A percentile compares a stretch with the other conserved stretches of the same genome.
Evolutionary conservation across 208 protist genomes (phyloP).

Genomic region (Zelonia costaricensis): DNA sequence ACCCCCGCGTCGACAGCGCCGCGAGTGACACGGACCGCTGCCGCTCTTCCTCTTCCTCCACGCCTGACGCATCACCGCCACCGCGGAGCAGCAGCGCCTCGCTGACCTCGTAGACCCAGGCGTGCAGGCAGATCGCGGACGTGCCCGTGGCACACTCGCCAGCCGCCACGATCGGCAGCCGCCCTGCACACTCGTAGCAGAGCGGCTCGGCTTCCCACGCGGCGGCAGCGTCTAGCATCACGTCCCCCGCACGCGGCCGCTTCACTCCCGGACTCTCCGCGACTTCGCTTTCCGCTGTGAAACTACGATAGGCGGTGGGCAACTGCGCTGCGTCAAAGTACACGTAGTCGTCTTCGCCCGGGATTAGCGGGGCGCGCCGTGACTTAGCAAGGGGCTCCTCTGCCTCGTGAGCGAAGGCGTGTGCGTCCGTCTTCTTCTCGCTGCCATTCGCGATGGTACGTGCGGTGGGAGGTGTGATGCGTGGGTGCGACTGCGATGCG

Average conservation of each 20-base stretch:
- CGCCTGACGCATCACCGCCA: not conserved
- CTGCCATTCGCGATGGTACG: too few species aligned
- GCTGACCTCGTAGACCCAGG: slow-evolving; percentile 68
- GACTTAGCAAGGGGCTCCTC: too few species aligned
- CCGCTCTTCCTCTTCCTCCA: not conserved
- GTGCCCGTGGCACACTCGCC: slow-evolving; percentile 28
- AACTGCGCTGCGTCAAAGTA: slow-evolving; percentile 27
- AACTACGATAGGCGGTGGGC: slow-evolving; percentile 13
- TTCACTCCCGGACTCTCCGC: not conserved
- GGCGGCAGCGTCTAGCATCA: not conserved
- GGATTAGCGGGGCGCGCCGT: not conserved
- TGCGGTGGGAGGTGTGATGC: too few species aligned
- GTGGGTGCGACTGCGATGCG: not conserved
- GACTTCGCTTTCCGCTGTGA: slow-evolving; percentile 2
- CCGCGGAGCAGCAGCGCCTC: slow-evolving; percentile 23
- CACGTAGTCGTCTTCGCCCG: not conserved
- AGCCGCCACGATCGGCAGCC: slow-evolving; percentile 52
- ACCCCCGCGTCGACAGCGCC: too few species aligned
- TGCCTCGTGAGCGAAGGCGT: not conserved
- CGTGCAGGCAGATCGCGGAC: slow-evolving; percentile 62
- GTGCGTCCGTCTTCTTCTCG: not conserved
- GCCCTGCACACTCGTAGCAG: slow-evolving; percentile 74
- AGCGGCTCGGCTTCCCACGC: slow-evolving; percentile 31
- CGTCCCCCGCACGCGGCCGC: too few species aligned
- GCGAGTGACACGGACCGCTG: too few species aligned